phyloP scores from a whole-genome alignment of 257 asterid species.

The Plectranthus barbatus region DNA sequence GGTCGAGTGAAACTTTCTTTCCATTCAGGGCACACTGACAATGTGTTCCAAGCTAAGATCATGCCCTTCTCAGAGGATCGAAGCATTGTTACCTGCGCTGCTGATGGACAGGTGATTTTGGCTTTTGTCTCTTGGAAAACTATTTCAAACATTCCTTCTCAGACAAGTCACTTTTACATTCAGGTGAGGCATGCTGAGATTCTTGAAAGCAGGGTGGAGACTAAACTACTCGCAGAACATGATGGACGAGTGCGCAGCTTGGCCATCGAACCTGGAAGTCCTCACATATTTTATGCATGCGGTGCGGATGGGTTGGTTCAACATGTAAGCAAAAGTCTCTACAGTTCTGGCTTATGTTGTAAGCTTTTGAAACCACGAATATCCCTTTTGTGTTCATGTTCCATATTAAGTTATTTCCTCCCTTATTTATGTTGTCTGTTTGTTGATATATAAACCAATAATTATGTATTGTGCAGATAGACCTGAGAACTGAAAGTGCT shows the following conservation, averaged over 20 bases:
- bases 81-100: conserved; percentile 83
- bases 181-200: conserved; percentile 84
- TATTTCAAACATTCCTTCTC: conserved; percentile 2
- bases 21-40: conserved; percentile 73
- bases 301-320: conserved; percentile 92
- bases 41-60: conserved; percentile 82
- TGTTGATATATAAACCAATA: conserved; percentile 9
- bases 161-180: conserved; percentile 2
- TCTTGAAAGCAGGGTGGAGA: conserved; percentile 57
- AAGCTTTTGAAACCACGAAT: background rate
- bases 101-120: conserved; percentile 85
- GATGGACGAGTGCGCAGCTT: conserved; percentile 68
- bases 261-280: conserved; percentile 89
- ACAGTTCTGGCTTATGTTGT: too few species aligned
- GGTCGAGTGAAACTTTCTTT: conserved; percentile 54
- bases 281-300: conserved; percentile 73
- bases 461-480: conserved; percentile 54
- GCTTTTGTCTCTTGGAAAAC: background rate
- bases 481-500: conserved; percentile 65
- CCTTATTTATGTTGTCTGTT: background rate
- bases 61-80: conserved; percentile 83
- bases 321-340: conserved; percentile 46
- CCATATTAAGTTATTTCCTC: conserved; percentile 1
- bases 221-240: conserved; percentile 52
- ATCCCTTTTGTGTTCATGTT: background rate